Conservation (phyloP, 2,329 filamentous ascomycete species). For the Penicillium sp. region DNA sequence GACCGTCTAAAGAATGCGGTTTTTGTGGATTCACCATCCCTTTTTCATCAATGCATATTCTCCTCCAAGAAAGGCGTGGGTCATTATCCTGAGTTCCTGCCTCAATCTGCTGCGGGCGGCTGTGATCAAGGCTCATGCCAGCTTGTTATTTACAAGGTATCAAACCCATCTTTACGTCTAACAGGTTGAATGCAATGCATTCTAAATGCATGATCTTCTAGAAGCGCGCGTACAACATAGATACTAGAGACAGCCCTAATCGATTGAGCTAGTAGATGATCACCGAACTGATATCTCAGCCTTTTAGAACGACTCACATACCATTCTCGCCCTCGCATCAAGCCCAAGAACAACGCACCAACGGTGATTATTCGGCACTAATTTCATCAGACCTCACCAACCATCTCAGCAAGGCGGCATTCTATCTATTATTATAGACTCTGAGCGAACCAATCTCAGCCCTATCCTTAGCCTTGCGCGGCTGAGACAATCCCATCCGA, state of each 20-base stretch:
- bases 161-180: slow-evolving; percentile 1
- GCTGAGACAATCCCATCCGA: background rate
- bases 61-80: background rate
- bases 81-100: background rate
- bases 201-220: background rate
- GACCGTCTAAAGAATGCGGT: background rate
- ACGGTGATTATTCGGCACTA: background rate
- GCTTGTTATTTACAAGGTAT: background rate
- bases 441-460: background rate
- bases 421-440: background rate
- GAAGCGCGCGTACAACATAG: background rate
- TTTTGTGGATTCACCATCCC: background rate
- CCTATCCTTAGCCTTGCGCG: background rate
- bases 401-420: background rate
- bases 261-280: background rate
- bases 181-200: background rate
- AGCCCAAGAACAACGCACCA: background rate
- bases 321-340: slow-evolving; percentile 5
- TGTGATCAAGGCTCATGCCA: slow-evolving; percentile 4
- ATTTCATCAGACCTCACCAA: background rate
- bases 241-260: background rate
- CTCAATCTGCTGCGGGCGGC: background rate
- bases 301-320: background rate
- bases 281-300: background rate
- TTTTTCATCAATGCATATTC: background rate